Conservation (phyloP, 805 yeast species). For the Metschnikowia henanensis region DNA sequence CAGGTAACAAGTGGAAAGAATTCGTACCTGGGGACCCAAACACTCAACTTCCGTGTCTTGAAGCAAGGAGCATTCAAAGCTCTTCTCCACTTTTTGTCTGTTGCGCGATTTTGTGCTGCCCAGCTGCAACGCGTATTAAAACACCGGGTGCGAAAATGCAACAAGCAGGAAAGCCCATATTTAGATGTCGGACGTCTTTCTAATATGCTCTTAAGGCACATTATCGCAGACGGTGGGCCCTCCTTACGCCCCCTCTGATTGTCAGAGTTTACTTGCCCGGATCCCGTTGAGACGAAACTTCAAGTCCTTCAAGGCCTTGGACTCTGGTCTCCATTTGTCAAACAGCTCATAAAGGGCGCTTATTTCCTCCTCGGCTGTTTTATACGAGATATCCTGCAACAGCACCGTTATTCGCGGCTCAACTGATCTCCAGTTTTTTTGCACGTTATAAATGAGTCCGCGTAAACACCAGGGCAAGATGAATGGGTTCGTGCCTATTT, state of each 20-base stretch:
- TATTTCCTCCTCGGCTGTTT: conserved; percentile 53
- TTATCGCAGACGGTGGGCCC: not conserved
- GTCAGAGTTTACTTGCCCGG: conserved; percentile 39
- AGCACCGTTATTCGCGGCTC: conserved; percentile 38
- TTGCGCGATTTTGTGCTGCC: too few relatives aligned
- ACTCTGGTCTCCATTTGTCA: conserved; percentile 85
- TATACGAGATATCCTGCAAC: not conserved
- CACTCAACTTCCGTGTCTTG: too few relatives aligned
- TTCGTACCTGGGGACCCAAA: too few relatives aligned
- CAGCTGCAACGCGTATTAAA: too few relatives aligned
- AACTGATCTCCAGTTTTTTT: conserved; percentile 40
- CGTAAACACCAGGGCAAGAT: conserved; percentile 92
- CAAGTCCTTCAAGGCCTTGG: conserved; percentile 78
- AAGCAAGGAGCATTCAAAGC: too few relatives aligned
- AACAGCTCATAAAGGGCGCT: conserved; percentile 64
- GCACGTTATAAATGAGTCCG: conserved; percentile 65
- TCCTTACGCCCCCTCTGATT: not conserved
- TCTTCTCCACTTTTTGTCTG: too few relatives aligned
- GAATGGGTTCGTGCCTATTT: conserved; percentile 76
- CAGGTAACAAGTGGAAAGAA: too few relatives aligned
- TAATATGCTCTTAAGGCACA: too few relatives aligned
- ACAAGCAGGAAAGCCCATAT: too few relatives aligned
- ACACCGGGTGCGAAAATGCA: too few relatives aligned
- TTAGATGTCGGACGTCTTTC: too few relatives aligned
- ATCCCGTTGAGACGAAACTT: conserved; percentile 71